Evolutionary conservation across 768 basidiomycete genomes (phyloP).

Genomic region (Termitomyces sp.): DNA sequence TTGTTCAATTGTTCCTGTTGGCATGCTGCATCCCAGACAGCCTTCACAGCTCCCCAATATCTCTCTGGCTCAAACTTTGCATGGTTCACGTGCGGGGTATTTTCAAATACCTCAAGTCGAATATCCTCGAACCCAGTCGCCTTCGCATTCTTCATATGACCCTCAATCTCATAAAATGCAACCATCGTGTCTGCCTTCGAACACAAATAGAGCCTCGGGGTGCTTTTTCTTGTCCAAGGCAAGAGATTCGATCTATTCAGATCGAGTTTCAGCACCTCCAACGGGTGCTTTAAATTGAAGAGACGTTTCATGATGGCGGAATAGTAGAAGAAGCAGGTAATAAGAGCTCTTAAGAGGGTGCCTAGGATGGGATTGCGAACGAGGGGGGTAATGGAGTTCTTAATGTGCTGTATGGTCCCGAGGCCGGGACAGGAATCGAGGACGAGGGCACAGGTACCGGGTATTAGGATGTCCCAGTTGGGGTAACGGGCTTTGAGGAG

Average conservation of each 20-base stretch:
- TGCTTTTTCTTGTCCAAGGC: slow-evolving; percentile 39
- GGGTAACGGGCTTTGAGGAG: slow-evolving; percentile 26
- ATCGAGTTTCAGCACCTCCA: slow-evolving; percentile 27
- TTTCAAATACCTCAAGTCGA: slow-evolving; percentile 34
- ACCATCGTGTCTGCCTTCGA: slow-evolving; percentile 43
- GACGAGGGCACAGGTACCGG: slow-evolving; percentile 32
- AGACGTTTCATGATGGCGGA: slow-evolving; percentile 21
- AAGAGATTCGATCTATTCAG: slow-evolving; percentile 30
- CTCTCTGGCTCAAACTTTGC: slow-evolving; percentile 39
- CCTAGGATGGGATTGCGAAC: slow-evolving; percentile 31
- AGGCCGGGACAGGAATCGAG: slow-evolving; percentile 48
- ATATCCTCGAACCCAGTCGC: slow-evolving; percentile 29
- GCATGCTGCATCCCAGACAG: slow-evolving; percentile 35
- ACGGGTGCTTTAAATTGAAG: slow-evolving; percentile 20
- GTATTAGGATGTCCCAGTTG: slow-evolving; percentile 10
- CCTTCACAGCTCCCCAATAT: slow-evolving; percentile 42
- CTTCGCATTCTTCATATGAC: slow-evolving; percentile 32
- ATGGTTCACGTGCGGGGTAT: slow-evolving; percentile 46
- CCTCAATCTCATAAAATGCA: slow-evolving; percentile 33
- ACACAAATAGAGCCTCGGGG: slow-evolving; percentile 46
- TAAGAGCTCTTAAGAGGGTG: slow-evolving; percentile 20
- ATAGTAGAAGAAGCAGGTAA: slow-evolving; percentile 28
- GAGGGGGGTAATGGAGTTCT: slow-evolving; percentile 31
- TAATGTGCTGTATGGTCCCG: slow-evolving; percentile 24
- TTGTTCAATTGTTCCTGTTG: not conserved